Conservation (phyloP, 2,329 filamentous ascomycete genomes). For the Chaetomiaceae sp. region DNA sequence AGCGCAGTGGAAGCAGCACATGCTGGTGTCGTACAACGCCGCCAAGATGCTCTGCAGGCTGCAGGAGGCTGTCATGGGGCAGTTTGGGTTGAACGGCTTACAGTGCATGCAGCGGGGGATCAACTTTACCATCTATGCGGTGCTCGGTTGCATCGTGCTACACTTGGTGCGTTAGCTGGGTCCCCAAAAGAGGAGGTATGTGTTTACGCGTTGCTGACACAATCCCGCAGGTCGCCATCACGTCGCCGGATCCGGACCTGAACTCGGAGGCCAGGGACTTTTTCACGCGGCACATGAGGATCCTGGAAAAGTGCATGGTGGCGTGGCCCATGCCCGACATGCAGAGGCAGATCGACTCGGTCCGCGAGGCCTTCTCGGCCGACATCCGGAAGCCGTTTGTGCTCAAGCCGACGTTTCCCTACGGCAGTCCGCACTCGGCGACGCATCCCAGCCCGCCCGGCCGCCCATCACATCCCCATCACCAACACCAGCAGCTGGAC, state of each 20-base stretch:
- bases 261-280: slow-evolving; percentile 81
- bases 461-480: slow-evolving; percentile 36
- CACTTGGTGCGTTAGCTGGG: slow-evolving; percentile 66
- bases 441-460: slow-evolving; percentile 60
- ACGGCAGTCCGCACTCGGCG: slow-evolving; percentile 69
- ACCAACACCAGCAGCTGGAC: too few species aligned
- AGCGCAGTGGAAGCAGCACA: slow-evolving; percentile 77
- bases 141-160: slow-evolving; percentile 86
- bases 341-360: slow-evolving; percentile 81
- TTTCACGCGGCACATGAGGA: slow-evolving; percentile 90
- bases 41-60: slow-evolving; percentile 81
- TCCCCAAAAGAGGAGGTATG: not conserved
- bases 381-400: slow-evolving; percentile 82
- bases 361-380: slow-evolving; percentile 87
- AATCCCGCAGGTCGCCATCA: slow-evolving; percentile 72
- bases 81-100: slow-evolving; percentile 73
- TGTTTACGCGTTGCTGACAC: slow-evolving; percentile 12
- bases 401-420: slow-evolving; percentile 81
- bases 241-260: slow-evolving; percentile 85
- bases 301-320: slow-evolving; percentile 78
- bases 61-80: slow-evolving; percentile 75
- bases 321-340: slow-evolving; percentile 88
- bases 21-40: slow-evolving; percentile 78
- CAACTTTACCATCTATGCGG: slow-evolving; percentile 91
- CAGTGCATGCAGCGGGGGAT: slow-evolving; percentile 91